Evolutionary conservation across 2,329 filamentous ascomycete species (phyloP).

Genomic region (Alternaria sp.): DNA sequence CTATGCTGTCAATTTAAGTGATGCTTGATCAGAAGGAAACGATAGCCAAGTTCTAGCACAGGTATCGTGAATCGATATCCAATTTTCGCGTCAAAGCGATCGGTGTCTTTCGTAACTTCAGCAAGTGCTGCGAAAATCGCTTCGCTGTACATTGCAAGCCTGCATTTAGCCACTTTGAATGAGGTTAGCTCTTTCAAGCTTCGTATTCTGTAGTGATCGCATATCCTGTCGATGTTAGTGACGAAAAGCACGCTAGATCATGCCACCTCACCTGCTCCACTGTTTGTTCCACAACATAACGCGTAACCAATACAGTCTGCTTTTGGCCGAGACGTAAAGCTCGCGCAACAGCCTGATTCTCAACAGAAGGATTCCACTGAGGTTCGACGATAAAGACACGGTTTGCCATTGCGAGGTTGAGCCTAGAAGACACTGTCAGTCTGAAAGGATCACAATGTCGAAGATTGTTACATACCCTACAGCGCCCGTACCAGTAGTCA

Average conservation of each 20-base stretch:
- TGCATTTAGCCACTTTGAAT: too few species aligned
- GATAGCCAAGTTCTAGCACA: too few species aligned
- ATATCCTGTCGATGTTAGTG: conserved; percentile 39
- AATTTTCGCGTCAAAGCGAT: too few species aligned
- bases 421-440: conserved; percentile 33
- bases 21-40: too few species aligned
- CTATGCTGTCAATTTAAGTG: too few species aligned
- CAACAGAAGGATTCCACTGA: conserved; percentile 65
- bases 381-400: conserved; percentile 63
- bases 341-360: conserved; percentile 62
- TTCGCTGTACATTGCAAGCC: too few species aligned
- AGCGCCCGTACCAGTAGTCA: conserved; percentile 63
- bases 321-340: conserved; percentile 60
- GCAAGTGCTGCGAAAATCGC: too few species aligned
- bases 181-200: too few species aligned
- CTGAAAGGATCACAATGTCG: too few species aligned
- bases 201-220: conserved; percentile 12
- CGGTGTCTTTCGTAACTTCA: too few species aligned
- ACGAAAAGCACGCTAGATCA: not conserved
- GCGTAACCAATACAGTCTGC: conserved; percentile 54
- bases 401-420: conserved; percentile 61
- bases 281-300: conserved; percentile 50
- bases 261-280: conserved; percentile 55
- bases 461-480: conserved; percentile 58
- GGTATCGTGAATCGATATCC: too few species aligned